Evolutionary conservation across 2,329 filamentous ascomycete species (phyloP).

Genomic region (Pseudocercospora pini-densiflorae): DNA sequence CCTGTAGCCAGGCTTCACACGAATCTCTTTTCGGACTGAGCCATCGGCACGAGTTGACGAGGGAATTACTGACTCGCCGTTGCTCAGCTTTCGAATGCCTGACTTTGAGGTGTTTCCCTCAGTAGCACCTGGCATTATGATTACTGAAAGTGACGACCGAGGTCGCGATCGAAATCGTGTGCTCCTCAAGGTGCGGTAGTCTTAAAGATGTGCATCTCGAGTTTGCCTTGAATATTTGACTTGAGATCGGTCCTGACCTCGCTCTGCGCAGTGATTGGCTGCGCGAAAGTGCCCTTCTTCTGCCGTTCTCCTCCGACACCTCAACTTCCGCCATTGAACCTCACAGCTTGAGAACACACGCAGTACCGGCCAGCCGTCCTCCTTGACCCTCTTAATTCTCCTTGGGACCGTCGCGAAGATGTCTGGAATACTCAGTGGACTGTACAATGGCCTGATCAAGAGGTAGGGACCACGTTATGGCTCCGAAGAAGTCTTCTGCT

Average conservation of each 20-base stretch:
- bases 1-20: conserved; percentile 88
- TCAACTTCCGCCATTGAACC: conserved; percentile 8
- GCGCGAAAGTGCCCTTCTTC: not conserved
- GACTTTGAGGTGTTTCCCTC: conserved; percentile 45
- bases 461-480: conserved; percentile 57
- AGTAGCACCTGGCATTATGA: conserved; percentile 42
- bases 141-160: not conserved
- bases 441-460: conserved; percentile 57
- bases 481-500: conserved; percentile 34
- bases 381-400: not conserved
- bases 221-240: not conserved
- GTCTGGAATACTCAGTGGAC: conserved; percentile 60
- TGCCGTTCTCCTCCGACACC: conserved; percentile 5
- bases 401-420: conserved; percentile 46
- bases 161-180: not conserved
- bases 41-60: conserved; percentile 86
- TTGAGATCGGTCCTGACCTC: conserved; percentile 5
- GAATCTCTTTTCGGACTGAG: conserved; percentile 90
- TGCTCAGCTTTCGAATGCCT: conserved; percentile 70
- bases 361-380: conserved; percentile 11
- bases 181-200: not conserved
- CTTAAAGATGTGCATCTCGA: not conserved
- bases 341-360: not conserved
- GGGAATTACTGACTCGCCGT: conserved; percentile 86
- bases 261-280: conserved; percentile 13